Base-by-base conservation (phyloP, 306 rosid species). In the Cicer arietinum region DNA sequence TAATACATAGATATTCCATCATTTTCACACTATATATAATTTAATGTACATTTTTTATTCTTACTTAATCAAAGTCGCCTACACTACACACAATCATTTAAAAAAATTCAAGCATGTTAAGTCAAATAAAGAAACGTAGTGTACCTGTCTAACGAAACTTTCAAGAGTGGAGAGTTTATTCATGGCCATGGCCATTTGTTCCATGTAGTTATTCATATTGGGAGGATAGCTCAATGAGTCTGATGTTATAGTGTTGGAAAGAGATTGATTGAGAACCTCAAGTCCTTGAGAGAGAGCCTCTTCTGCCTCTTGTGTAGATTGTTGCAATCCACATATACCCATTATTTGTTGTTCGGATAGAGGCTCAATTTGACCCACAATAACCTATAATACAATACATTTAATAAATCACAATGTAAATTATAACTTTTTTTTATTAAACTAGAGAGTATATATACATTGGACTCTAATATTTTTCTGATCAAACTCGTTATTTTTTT, bases 121-220 rank as follows among this genome's bases (percentile, higher is more conserved):
- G 81, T 57, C 39, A 69, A 78, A 60, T 51, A 52, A 63, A 5
- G 58, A 13, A 12, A 48, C 25, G 51, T 18, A 8, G 47, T 39
- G 67, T 86, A 95, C 99, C 99, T 95, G 98, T 89, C 93, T 83
- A 6, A 92, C 91, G 76, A 95, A 89, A 73, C 85, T 91, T 87
- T 95, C 98, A 10, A 92, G 85, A 58, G 91, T 83, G 14, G 96
- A 86, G 81, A 95, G 96, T 83, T 95, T 95, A 88, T 82, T 90
- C 77, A 95, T 88, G 82, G 99, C 99, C 7, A 90, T 7, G 8
- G 98, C 91, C 99, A 95, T 92, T 25, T 95, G 99, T 13, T 96
- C 97, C 99, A 92, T 95, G 79, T 92, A 95, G 84, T 90, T 95
- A 41, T 90, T 81, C 97, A 95, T 86, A 74, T 90, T 92, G 7